phyloP scores from a whole-genome alignment of 2,329 filamentous ascomycete species.

The Verticillium longisporum region DNA sequence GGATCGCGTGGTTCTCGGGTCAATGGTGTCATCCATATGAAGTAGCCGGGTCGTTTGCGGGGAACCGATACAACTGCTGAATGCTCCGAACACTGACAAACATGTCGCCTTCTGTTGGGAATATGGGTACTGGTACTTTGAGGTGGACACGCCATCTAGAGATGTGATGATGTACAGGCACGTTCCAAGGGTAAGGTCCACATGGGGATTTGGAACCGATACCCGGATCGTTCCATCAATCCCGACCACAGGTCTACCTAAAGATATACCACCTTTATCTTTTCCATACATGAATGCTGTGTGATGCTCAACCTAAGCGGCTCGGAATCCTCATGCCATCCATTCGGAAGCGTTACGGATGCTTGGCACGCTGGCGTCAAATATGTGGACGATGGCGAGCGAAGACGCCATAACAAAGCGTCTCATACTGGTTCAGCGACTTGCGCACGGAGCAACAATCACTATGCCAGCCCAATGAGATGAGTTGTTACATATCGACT shows the following conservation, averaged over 20 bases:
- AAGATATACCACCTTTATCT: background rate
- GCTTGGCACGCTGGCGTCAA: background rate
- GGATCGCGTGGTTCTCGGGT: constrained; percentile 6
- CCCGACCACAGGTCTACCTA: background rate
- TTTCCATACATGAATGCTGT: too few relatives aligned
- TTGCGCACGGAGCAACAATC: too few relatives aligned
- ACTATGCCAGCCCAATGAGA: too few relatives aligned
- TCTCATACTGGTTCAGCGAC: background rate
- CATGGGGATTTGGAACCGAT: background rate
- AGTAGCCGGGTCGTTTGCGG: background rate
- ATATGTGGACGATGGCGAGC: background rate
- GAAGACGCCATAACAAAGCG: background rate
- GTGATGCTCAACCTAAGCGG: too few relatives aligned
- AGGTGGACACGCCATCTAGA: background rate
- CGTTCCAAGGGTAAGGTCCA: background rate
- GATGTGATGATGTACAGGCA: background rate
- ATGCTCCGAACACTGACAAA: background rate
- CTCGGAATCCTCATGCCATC: too few relatives aligned
- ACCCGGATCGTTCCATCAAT: background rate
- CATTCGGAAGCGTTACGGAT: background rate
- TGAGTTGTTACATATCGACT: too few relatives aligned
- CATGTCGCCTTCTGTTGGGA: background rate
- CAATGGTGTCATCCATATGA: constrained; percentile 6
- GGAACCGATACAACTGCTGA: background rate
- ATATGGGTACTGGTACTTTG: background rate